A percentile compares a stretch with the other conserved stretches of the same genome.
These are phyloP conservation scores for Paraphoma chrysanthemicola DNA, from an alignment of 2,329 filamentous ascomycete genomes.

Conservation along the genomic window DNA sequence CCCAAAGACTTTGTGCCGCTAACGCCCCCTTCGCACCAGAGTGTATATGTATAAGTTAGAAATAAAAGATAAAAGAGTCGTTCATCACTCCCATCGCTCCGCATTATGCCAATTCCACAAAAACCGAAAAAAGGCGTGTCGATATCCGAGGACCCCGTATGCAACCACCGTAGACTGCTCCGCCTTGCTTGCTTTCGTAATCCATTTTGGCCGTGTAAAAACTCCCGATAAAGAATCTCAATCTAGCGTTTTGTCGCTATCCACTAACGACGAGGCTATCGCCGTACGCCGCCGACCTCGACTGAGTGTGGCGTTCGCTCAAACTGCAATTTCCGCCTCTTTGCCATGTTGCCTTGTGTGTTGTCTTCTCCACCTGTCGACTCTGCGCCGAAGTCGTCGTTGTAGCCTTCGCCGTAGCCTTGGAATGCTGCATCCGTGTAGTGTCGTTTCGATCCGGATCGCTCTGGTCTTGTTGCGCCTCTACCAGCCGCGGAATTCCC, in stretches of 20 bases:
- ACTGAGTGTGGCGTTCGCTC: conserved; percentile 43
- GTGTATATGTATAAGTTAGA: conserved; percentile 2
- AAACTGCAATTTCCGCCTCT: conserved; percentile 45
- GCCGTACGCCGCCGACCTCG: conserved; percentile 45
- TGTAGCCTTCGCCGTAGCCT: conserved; percentile 75
- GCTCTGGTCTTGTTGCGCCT: conserved; percentile 65
- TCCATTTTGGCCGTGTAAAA: neutral
- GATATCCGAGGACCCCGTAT: neutral
- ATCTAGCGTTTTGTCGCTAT: neutral
- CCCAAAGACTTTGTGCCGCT: neutral
- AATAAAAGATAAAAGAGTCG: neutral
- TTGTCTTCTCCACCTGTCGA: conserved; percentile 77
- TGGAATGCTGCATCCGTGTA: conserved; percentile 78
- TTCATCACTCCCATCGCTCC: neutral
- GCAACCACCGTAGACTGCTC: neutral
- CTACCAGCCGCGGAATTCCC: conserved; percentile 48
- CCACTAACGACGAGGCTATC: conserved; percentile 25
- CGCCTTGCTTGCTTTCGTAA: too few species aligned
- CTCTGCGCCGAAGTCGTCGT: conserved; percentile 71
- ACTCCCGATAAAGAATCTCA: neutral
- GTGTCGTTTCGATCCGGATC: conserved; percentile 74
- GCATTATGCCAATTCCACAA: conserved; percentile 4
- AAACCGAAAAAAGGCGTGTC: neutral
- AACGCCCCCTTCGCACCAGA: neutral
- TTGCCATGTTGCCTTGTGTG: conserved; percentile 36